phyloP scores from a whole-genome alignment of 441 rosid species.

The Jatropha multifida region DNA sequence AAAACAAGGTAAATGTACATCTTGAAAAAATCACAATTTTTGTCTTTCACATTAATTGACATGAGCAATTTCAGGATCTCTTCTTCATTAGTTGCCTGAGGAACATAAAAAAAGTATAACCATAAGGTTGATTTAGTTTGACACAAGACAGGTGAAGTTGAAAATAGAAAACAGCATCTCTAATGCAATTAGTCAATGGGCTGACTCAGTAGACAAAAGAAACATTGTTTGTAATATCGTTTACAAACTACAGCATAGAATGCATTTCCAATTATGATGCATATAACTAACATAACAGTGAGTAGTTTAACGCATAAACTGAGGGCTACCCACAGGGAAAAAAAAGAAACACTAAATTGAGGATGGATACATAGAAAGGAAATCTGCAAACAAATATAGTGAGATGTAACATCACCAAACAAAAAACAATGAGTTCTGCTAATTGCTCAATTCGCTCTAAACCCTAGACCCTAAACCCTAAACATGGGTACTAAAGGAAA shows the following conservation, averaged over 20 bases:
- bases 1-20: slow-evolving; percentile 58
- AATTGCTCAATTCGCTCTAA: background rate
- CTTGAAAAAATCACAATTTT: slow-evolving; percentile 61
- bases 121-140: slow-evolving; percentile 1
- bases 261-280: background rate
- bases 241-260: background rate
- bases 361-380: background rate
- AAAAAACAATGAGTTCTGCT: background rate
- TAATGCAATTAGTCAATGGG: slow-evolving; percentile 2
- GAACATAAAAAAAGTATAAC: slow-evolving; percentile 20
- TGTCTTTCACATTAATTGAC: slow-evolving; percentile 60
- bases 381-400: background rate
- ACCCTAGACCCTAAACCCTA: too few relatives aligned
- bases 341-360: background rate
- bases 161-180: background rate
- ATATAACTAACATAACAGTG: background rate
- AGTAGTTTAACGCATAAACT: too few relatives aligned
- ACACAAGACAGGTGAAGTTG: background rate
- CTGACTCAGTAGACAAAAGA: background rate
- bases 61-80: slow-evolving; percentile 47
- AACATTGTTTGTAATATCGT: background rate
- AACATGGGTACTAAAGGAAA: background rate
- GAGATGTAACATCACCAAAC: background rate
- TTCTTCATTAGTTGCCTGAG: slow-evolving; percentile 45
- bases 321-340: background rate